Conservation (phyloP, 2,329 filamentous ascomycete species). For the Xylariales sp. region DNA sequence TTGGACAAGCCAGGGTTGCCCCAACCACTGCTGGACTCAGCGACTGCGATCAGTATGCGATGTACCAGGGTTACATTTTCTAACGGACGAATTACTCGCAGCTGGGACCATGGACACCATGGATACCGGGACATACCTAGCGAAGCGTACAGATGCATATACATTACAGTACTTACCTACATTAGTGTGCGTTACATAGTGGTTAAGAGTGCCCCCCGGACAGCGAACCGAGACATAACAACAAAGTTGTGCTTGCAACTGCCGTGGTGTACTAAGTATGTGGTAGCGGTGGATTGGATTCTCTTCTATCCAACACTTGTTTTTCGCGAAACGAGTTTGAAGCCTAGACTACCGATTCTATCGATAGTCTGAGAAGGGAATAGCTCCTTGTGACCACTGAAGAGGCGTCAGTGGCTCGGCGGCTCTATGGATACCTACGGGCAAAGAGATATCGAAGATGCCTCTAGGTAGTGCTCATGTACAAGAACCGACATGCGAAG, state of each 20-base stretch:
- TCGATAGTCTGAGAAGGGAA: background rate
- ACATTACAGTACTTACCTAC: background rate
- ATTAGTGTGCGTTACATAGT: conserved; percentile 5
- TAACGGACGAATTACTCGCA: conserved; percentile 22
- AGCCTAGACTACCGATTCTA: conserved; percentile 5
- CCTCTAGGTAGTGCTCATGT: conserved; percentile 9
- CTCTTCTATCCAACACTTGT: background rate
- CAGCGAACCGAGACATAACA: conserved; percentile 17
- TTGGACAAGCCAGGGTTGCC: conserved; percentile 24
- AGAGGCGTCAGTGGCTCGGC: conserved; percentile 19
- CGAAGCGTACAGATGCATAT: background rate
- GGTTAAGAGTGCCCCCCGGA: conserved; percentile 2
- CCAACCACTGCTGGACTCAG: conserved; percentile 6
- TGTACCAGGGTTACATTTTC: conserved; percentile 17
- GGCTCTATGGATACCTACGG: conserved; percentile 8
- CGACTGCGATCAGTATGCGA: background rate
- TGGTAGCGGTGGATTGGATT: background rate
- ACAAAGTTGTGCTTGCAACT: background rate
- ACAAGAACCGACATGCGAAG: conserved; percentile 10
- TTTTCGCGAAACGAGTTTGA: background rate
- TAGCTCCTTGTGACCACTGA: conserved; percentile 1
- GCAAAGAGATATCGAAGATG: background rate
- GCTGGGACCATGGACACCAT: conserved; percentile 22
- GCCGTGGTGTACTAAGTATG: background rate
- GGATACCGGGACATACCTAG: conserved; percentile 17